Conservation (phyloP, 129 eudicot species). For the Logfia minima region DNA sequence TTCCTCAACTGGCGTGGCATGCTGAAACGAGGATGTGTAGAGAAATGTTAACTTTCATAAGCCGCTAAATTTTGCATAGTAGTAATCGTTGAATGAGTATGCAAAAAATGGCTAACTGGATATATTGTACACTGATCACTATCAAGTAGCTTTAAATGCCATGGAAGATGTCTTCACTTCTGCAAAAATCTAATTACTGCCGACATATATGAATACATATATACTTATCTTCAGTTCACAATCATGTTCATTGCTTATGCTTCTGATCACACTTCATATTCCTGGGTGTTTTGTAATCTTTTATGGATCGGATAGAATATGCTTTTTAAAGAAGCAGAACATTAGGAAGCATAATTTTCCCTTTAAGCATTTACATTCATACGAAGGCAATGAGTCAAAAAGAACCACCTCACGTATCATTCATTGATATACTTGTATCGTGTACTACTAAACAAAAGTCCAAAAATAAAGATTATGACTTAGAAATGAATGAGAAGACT, state of each 20-base stretch:
- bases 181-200: neutral
- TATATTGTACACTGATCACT: neutral
- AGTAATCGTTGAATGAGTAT: neutral
- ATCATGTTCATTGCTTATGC: neutral
- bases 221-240: neutral
- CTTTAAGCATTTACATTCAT: neutral
- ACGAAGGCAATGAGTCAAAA: neutral
- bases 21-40: constrained; percentile 32
- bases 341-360: neutral
- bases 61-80: neutral
- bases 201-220: neutral
- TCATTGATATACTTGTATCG: neutral
- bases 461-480: neutral
- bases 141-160: neutral
- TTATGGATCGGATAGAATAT: neutral
- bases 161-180: neutral
- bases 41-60: constrained; percentile 8
- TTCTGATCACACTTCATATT: neutral
- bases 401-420: neutral
- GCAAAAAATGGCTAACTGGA: neutral
- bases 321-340: neutral
- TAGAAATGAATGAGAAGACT: neutral
- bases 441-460: neutral
- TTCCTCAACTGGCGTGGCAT: constrained; percentile 28
- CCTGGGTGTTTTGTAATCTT: neutral